A percentile compares a stretch with the other conserved stretches of the same genome.
These are phyloP conservation scores for Trypanosoma theileri DNA, from an alignment of 208 protist genomes.

Conservation along the genomic window DNA sequence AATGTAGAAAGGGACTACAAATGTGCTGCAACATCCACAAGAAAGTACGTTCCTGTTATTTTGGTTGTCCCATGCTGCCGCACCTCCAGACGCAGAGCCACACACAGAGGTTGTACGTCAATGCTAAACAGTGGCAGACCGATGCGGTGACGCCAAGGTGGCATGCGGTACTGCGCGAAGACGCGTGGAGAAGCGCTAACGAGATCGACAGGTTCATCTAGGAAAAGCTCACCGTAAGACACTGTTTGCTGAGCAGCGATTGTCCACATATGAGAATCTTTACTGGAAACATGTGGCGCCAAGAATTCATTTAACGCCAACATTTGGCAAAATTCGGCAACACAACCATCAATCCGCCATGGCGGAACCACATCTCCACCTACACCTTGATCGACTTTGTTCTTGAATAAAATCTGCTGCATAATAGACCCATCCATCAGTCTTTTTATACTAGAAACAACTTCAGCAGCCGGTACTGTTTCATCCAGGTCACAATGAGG, in stretches of 20 bases:
- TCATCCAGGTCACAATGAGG: constrained; percentile 4
- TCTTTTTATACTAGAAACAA: constrained; percentile 4
- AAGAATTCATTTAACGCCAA: constrained; percentile 24
- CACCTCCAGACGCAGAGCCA: constrained; percentile 62
- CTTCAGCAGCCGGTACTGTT: background rate
- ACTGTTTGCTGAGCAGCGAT: constrained; percentile 58
- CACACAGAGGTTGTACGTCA: constrained; percentile 32
- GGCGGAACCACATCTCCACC: constrained; percentile 45
- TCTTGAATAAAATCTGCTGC: constrained; percentile 9
- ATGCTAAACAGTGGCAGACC: constrained; percentile 50
- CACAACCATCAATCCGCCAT: constrained; percentile 51
- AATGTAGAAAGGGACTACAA: background rate
- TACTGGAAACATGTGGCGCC: constrained; percentile 5
- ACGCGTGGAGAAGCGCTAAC: constrained; percentile 57
- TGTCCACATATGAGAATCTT: constrained; percentile 25
- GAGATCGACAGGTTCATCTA: constrained; percentile 48
- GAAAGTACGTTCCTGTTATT: constrained; percentile 54
- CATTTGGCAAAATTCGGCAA: constrained; percentile 43
- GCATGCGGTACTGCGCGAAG: constrained; percentile 51
- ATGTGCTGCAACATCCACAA: constrained; percentile 3
- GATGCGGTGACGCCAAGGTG: constrained; percentile 69
- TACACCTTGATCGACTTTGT: background rate
- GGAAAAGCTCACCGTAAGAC: constrained; percentile 43
- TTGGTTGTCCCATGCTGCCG: constrained; percentile 55
- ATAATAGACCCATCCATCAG: constrained; percentile 19